Percentiles rank a stretch among this genome's conserved stretches.
Conservation (phyloP, 2,329 filamentous ascomycete genomes). For the Thielaviopsis populi region DNA sequence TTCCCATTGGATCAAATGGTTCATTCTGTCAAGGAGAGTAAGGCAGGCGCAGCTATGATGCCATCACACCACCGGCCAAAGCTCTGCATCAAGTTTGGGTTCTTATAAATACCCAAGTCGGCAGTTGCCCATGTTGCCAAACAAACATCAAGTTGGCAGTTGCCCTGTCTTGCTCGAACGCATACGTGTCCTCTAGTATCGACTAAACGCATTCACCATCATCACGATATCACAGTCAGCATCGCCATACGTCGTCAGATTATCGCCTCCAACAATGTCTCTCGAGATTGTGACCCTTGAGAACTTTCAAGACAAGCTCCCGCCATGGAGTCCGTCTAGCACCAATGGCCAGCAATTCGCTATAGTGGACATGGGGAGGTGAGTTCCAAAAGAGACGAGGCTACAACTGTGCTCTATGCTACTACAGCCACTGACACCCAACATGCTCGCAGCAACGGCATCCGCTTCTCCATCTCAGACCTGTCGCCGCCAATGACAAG, state of each 20-base stretch:
- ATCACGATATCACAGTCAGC: not conserved
- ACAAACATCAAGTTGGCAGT: no score
- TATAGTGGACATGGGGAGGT: conserved; percentile 48
- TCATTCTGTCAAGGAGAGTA: not conserved
- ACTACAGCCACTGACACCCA: not conserved
- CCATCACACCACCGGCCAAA: not conserved
- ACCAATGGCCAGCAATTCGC: conserved; percentile 37
- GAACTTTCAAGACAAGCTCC: conserved; percentile 35
- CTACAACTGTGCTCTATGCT: not conserved
- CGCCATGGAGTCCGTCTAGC: conserved; percentile 31
- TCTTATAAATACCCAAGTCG: not conserved
- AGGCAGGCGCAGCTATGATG: not conserved
- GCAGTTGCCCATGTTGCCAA: no score
- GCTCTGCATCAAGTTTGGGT: not conserved
- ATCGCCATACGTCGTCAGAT: not conserved
- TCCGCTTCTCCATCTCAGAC: conserved; percentile 80
- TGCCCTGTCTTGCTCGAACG: not conserved
- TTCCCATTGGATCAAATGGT: not conserved
- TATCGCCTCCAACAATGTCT: conserved; percentile 20
- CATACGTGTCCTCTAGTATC: not conserved
- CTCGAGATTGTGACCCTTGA: conserved; percentile 36
- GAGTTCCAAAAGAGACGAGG: not conserved
- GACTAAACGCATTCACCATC: not conserved
- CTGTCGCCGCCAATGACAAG: conserved; percentile 56
- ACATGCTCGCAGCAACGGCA: conserved; percentile 54